A percentile compares a stretch with the other conserved stretches of the same genome.
These are phyloP conservation scores for Dalbergia oliveri DNA, from an alignment of 306 rosid genomes.

Conservation along the genomic window DNA sequence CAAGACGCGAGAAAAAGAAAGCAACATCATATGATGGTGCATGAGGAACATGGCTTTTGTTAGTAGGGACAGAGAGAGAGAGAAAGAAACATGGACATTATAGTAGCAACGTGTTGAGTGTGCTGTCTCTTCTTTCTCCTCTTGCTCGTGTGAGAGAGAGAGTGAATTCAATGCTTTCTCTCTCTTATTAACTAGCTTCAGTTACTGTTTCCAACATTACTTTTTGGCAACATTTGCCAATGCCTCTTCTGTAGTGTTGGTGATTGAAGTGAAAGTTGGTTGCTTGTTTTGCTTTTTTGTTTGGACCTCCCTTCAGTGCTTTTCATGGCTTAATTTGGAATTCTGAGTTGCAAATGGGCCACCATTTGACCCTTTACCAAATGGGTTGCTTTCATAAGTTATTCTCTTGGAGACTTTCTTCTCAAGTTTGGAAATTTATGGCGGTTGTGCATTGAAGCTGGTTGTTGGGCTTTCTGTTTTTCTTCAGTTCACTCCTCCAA, in stretches of 20 bases:
- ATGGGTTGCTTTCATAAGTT: constrained; percentile 50
- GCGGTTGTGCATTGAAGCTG: constrained; percentile 61
- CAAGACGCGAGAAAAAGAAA: background rate
- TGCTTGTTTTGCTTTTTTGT: constrained; percentile 22
- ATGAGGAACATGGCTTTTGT: constrained; percentile 50
- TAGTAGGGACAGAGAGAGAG: constrained; percentile 44
- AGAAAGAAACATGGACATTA: background rate
- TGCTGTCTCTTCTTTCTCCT: constrained; percentile 44
- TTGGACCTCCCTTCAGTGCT: background rate
- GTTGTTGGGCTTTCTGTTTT: constrained; percentile 54
- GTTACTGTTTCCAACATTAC: constrained; percentile 38
- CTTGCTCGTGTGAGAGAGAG: constrained; percentile 42
- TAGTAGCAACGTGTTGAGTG: constrained; percentile 31
- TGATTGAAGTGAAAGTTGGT: constrained; percentile 39
- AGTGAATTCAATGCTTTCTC: constrained; percentile 36
- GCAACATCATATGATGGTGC: constrained; percentile 42
- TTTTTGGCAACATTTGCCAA: constrained; percentile 45
- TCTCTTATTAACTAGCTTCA: constrained; percentile 22
- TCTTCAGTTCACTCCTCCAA: constrained; percentile 67
- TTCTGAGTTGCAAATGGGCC: constrained; percentile 44
- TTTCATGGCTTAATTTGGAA: constrained; percentile 37
- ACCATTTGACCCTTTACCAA: constrained; percentile 47
- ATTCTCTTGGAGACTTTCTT: constrained; percentile 52
- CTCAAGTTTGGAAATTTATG: constrained; percentile 65
- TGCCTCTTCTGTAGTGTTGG: constrained; percentile 30